Evolutionary conservation across 805 yeast genomes (phyloP), one percentile per base, ranked within the genome.

Genomic region (Blastobotrys parvus): DNA sequence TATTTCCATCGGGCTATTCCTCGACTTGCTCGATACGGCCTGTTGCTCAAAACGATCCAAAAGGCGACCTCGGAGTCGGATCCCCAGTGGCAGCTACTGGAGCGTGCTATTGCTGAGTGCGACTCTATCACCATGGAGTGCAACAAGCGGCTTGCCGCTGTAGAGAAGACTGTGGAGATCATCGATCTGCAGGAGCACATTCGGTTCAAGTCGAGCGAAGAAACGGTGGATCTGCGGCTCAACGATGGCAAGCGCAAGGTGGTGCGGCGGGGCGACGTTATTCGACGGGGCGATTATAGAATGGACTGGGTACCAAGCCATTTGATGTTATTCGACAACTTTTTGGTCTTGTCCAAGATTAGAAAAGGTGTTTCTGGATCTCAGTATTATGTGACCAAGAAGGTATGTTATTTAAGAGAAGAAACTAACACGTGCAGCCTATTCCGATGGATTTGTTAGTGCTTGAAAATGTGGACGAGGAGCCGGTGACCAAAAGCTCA

Each of bases 241-340:
- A 62, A 62, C 3, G 77, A 81, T 23, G 66, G 68, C 11, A 71
- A 75, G 39, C 68, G 94, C 50, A 72, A 66, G 48, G 62, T 85
- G 20, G 58, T 80, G 36, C 67, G 67, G 49, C 64, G 80, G 8
- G 92, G 88, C 0, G 72, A 70, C 20, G 71, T 82, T 15, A 53
- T 65, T 2, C 69, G 81, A 43, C 77, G 80, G 45, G 77, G 85
- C 11, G 92, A 82, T 39, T 64, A 78, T 53, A 75, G 78, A 66
- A 64, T 78, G 23, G 80, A 79, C 32, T 69, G 82, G 32, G 63
- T 67, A 5, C 65, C 71, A 0, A 61, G 67, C 1, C 68, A 75
- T 49, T 53, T 82, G 19, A 74, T 84, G 16, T 61, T 86, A 22
- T 61, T 86, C 41, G 94, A 86, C 56, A 83, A 86, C 54, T 83